These are phyloP conservation scores for Terana coerulea DNA, from an alignment of 768 basidiomycete species.

Conservation along the genomic window DNA sequence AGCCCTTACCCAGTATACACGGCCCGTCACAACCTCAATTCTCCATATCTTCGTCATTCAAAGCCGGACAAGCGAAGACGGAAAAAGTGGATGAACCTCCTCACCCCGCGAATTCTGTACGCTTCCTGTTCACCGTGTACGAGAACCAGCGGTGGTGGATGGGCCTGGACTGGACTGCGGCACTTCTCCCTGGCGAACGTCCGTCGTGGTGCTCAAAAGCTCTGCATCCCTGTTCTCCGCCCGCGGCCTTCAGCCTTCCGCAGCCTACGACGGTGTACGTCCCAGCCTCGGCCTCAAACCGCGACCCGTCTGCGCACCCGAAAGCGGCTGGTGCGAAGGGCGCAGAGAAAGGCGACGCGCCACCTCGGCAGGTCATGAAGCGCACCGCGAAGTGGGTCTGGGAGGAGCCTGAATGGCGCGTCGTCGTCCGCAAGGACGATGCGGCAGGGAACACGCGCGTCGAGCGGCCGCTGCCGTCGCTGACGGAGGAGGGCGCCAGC, in stretches of 20 bases:
- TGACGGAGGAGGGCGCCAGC: slow-evolving; percentile 40
- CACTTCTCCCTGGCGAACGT: slow-evolving; percentile 83
- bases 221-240: slow-evolving; percentile 62
- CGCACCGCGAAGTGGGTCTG: slow-evolving; percentile 82
- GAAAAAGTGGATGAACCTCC: slow-evolving; percentile 11
- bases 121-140: slow-evolving; percentile 86
- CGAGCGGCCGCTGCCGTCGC: slow-evolving; percentile 53
- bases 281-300: slow-evolving; percentile 30
- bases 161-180: slow-evolving; percentile 94
- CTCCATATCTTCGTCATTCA: slow-evolving; percentile 18
- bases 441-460: slow-evolving; percentile 48
- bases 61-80: not conserved
- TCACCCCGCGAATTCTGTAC: slow-evolving; percentile 31
- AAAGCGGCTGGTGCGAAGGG: slow-evolving; percentile 13
- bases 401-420: slow-evolving; percentile 90
- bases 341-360: slow-evolving; percentile 19
- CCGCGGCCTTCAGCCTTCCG: slow-evolving; percentile 65
- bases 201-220: slow-evolving; percentile 76
- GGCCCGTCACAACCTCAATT: slow-evolving; percentile 30
- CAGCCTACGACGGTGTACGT: slow-evolving; percentile 57
- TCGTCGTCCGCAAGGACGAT: slow-evolving; percentile 58
- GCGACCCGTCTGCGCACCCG: slow-evolving; percentile 2
- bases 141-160: slow-evolving; percentile 99
- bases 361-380: slow-evolving; percentile 41
- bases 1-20: slow-evolving; percentile 39